Conservation (phyloP, 2,329 filamentous ascomycete species). For the Gremmenia infestans region DNA sequence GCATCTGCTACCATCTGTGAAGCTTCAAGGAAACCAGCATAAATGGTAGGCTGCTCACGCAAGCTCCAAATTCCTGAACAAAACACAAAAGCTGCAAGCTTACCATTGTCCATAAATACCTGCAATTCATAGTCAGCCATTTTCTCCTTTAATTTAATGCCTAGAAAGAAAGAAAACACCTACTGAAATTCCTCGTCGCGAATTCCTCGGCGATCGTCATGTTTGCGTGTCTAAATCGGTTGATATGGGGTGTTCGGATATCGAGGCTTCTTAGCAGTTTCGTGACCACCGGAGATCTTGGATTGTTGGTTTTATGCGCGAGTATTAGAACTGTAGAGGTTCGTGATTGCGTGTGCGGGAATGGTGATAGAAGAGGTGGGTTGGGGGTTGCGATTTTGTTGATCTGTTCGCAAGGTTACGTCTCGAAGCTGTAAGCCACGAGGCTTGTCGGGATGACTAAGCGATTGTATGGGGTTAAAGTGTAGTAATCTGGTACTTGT, state of each 20-base stretch:
- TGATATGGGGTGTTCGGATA: constrained; percentile 4
- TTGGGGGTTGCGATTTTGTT: no score
- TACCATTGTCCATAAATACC: constrained; percentile 76
- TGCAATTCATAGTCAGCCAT: constrained; percentile 32
- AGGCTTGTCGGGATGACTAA: no score
- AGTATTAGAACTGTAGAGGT: no score
- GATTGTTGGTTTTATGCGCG: no score
- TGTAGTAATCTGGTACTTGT: no score
- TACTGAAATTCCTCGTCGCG: constrained; percentile 70
- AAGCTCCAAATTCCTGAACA: neutral
- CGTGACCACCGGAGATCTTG: no score
- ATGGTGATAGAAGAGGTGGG: no score
- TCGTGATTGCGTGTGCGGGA: no score
- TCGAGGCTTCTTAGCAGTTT: constrained; percentile 3
- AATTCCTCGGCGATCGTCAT: constrained; percentile 72
- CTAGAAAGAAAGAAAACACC: constrained; percentile 30
- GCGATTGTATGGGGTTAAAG: no score
- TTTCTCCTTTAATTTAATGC: neutral
- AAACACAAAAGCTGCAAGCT: constrained; percentile 31
- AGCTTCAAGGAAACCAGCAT: neutral
- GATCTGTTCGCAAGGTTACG: no score
- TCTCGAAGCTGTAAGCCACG: no score
- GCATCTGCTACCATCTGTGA: neutral
- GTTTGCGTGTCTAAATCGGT: constrained; percentile 34
- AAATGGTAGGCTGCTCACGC: neutral